These are phyloP conservation scores for Linnemannia schmuckeri DNA, from an alignment of 192 early-diverging fungal genomes.

Conservation along the genomic window DNA sequence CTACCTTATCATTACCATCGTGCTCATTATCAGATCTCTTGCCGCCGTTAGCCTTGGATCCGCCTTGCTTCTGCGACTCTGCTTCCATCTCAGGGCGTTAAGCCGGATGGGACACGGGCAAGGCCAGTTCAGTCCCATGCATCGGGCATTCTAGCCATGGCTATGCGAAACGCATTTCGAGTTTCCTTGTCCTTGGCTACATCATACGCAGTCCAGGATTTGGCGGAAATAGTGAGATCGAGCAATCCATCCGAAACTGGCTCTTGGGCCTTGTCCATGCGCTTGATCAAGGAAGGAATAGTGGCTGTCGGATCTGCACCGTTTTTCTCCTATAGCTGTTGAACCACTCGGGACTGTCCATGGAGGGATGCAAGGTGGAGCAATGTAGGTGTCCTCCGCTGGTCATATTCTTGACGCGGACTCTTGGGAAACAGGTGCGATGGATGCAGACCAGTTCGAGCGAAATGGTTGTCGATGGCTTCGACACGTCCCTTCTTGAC, in stretches of 20 bases:
- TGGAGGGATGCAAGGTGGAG: constrained; percentile 79
- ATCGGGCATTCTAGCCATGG: constrained; percentile 65
- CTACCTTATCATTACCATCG: constrained; percentile 56
- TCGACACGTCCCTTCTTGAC: constrained; percentile 71
- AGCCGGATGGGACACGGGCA: constrained; percentile 73
- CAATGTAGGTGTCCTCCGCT: constrained; percentile 62
- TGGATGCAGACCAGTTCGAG: constrained; percentile 57
- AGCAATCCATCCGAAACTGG: background rate
- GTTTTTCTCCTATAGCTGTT: constrained; percentile 65
- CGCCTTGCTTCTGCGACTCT: constrained; percentile 63
- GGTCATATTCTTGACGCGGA: constrained; percentile 40
- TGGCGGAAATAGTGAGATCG: background rate
- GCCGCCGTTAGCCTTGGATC: constrained; percentile 68
- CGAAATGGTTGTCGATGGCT: constrained; percentile 62
- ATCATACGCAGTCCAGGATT: constrained; percentile 70
- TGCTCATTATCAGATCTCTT: constrained; percentile 67
- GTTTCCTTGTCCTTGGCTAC: constrained; percentile 72
- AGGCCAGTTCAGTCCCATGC: constrained; percentile 69
- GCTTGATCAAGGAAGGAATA: background rate
- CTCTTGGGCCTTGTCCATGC: background rate
- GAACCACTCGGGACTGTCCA: constrained; percentile 69
- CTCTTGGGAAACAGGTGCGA: constrained; percentile 26
- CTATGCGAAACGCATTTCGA: constrained; percentile 79
- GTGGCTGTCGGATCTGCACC: constrained; percentile 79
- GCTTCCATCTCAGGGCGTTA: constrained; percentile 77